Evolutionary conservation across 2,329 filamentous ascomycete species (phyloP).

Genomic region (Trichoderma koningii): DNA sequence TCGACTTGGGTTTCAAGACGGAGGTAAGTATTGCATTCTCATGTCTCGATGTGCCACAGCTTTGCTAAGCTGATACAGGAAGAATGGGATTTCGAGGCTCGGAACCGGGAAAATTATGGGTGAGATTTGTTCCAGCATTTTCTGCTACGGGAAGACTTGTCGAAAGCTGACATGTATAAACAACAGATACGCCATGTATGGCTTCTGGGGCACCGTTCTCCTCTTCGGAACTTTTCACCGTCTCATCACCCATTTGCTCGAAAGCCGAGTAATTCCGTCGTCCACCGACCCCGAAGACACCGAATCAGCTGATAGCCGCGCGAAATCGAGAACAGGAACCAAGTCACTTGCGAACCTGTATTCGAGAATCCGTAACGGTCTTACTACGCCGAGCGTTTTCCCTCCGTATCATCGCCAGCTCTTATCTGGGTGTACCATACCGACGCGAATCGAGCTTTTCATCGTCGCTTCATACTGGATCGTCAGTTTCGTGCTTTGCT

Average conservation of each 20-base stretch:
- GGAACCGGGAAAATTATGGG: not conserved
- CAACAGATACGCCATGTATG: slow-evolving; percentile 5
- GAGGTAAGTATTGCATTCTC: not conserved
- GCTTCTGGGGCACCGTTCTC: slow-evolving; percentile 12
- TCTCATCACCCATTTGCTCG: not conserved
- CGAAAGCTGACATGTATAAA: not conserved
- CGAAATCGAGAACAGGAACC: not conserved
- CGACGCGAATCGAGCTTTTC: not conserved
- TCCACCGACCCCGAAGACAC: slow-evolving; percentile 2
- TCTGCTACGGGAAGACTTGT: not conserved
- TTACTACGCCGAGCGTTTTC: slow-evolving; percentile 9
- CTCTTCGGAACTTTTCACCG: slow-evolving; percentile 8
- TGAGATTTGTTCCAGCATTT: not conserved
- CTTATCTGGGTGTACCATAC: slow-evolving; percentile 19
- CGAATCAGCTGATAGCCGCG: slow-evolving; percentile 12
- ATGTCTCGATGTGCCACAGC: not conserved
- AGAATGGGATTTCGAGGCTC: not conserved
- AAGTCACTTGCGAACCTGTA: not conserved
- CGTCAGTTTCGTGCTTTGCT: slow-evolving; percentile 15
- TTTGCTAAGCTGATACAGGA: not conserved
- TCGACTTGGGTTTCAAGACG: slow-evolving; percentile 10
- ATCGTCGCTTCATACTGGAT: slow-evolving; percentile 5
- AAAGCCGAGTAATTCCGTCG: not conserved
- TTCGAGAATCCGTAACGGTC: not conserved
- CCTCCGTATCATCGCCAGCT: slow-evolving; percentile 7